Base-by-base conservation (phyloP, 163 green algal species). In the Picocystis sp. region DNA sequence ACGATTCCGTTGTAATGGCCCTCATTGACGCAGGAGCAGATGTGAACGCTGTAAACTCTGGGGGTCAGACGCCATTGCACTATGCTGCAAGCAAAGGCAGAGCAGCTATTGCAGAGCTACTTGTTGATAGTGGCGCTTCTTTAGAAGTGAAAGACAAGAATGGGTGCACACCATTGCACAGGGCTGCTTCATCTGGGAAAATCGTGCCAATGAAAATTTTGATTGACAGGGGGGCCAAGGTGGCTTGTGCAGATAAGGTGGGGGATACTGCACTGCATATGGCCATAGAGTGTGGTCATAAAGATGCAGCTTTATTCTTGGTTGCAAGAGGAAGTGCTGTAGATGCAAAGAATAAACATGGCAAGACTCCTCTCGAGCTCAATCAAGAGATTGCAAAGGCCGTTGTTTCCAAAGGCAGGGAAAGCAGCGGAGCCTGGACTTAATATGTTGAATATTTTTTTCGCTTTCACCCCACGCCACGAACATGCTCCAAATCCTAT, bases 1-100 rank as follows among this genome's bases (percentile, higher is more conserved):
- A 69, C 24, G 66, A 65, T 22, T 54, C 52, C 9, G 48, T 73
- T 2, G 66, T 61, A n/a, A 62, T 13, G 10, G 45, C 61, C 22
- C 62, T 80, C 44, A 44, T 80, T 15, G 21, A 51, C 11, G 49
- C 58, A 33, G 69, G 66, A 1, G 72, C 67, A 14, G 43, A 60
- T 11, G 47, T 58, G 17, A 52, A 61, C 22, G 35, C 56, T 8
- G 41, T 50, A 13, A 78, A 59, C 46, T 65, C 49, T 38, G 57
- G 61, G 10, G 72, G 69, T 2, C 52, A 67, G 17, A 69, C 60
- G 38, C 45, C 72, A 2, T 42, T 65, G 46, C 67, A 75, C 25
- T 72, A 69, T 33, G 67, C 67, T 11, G 56, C 56, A 14, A 63
- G 56, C 54, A 63, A 63, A 64, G 56, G 56, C 9, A 35, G 50